These are phyloP conservation scores for Wallacemonas sp. DNA, from an alignment of 208 protist species.

Conservation along the genomic window DNA sequence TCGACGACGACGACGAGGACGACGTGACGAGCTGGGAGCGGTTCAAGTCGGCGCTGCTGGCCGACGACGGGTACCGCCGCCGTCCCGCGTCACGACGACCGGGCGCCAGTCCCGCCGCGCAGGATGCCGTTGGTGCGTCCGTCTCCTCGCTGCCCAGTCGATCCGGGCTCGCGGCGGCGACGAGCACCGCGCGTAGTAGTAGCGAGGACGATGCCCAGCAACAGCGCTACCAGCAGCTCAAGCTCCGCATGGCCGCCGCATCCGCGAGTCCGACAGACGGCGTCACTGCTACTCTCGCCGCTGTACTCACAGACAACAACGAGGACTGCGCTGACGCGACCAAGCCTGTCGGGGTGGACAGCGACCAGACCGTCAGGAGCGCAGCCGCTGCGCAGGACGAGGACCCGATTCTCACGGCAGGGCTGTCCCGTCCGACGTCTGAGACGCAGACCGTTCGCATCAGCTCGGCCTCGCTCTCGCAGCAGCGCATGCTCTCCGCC, in stretches of 20 bases:
- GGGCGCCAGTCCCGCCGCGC: neutral
- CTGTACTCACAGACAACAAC: neutral
- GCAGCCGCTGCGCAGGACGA: neutral
- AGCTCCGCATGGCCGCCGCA: conserved; percentile 12
- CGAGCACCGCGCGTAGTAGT: neutral
- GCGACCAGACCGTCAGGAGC: neutral
- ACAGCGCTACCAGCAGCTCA: conserved; percentile 14
- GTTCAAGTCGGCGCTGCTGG: conserved; percentile 39
- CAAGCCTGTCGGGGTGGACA: no score
- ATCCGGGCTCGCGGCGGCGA: no score
- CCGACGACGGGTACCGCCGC: conserved; percentile 3
- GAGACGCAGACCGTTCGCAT: neutral
- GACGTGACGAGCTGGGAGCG: conserved; percentile 73
- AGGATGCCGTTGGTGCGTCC: no score
- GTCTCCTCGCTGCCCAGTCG: no score
- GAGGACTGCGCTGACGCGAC: no score
- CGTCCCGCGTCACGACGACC: conserved; percentile 5
- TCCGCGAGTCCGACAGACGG: neutral
- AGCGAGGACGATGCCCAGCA: neutral
- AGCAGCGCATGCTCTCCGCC: conserved; percentile 7
- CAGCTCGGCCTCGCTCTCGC: conserved; percentile 8
- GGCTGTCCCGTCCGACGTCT: conserved; percentile 1
- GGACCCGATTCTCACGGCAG: neutral
- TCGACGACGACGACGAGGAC: conserved; percentile 46
- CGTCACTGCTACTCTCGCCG: neutral